Evolutionary conservation across 202 grass and related monocot species (phyloP), one percentile per base, ranked within the genome.

Genomic region (Eragrostis tef): DNA sequence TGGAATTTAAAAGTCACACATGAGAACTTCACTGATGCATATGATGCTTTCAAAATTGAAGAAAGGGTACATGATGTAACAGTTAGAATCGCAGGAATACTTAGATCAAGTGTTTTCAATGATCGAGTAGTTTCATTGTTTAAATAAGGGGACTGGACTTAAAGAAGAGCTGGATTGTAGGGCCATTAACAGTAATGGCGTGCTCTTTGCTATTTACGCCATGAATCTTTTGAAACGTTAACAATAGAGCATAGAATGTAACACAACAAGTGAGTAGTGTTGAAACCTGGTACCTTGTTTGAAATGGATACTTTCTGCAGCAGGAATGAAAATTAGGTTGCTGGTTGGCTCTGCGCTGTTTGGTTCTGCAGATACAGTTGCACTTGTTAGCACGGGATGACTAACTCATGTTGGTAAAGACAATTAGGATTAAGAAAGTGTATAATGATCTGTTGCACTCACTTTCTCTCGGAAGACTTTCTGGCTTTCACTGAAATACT

Each of bases 401-500:
- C 13, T 57, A 57, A 45, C 68, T 69, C 10, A 20, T 26, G 19
- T 73, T 44, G 14, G 34, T 4, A 61, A 20, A 57, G 72, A 22
- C 29, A 54, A 44, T 29, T n/a, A 69, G 70, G 13, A 21, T 47
- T 13, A 69, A 73, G 13, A 16, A 53, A 47, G 34, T 60, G 47
- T 61, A 74, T 47, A 71, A 79, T 70, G 22, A 79, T 27, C 67
- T 44, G 52, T 57, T 52, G 41, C 56, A 56, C 79, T 77, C 67
- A 99, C 96, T 84, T 90, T 93, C 17, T 47, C 81, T 60, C 88
- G 83, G 21, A 90, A 59, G 50, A 90, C 43, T 89, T 96, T 99
- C 79, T 84, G 93, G 69, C 96, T 96, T 74, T 91, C 78, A 19
- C 88, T 91, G 76, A 96, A 93, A 85, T 92, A 99, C 36, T 99